Conservation (phyloP, 2,329 filamentous ascomycete genomes). For the Orbilia ellipsospora region DNA sequence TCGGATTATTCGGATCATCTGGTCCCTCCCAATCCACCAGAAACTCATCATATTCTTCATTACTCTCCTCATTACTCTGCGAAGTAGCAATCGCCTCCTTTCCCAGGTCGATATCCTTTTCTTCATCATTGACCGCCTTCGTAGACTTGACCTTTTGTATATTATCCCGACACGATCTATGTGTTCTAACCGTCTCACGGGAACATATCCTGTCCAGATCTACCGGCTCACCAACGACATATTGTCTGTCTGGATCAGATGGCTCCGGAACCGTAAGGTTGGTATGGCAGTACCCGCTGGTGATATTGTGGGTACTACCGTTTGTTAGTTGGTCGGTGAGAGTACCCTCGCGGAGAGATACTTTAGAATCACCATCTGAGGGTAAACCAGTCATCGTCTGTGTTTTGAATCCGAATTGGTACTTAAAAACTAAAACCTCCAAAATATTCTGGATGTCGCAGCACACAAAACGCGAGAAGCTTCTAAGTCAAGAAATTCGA, state of each 20-base stretch:
- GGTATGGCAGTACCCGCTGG: conserved; percentile 8
- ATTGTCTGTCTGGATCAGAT: conserved; percentile 31
- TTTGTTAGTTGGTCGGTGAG: conserved; percentile 19
- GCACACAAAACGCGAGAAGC: neutral
- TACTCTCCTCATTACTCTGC: conserved; percentile 17
- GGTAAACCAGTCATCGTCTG: conserved; percentile 23
- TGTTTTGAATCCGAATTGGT: conserved; percentile 20
- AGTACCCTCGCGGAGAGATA: conserved; percentile 23
- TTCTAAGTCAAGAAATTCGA: neutral
- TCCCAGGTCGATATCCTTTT: conserved; percentile 10
- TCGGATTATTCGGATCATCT: conserved; percentile 62
- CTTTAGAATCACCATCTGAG: conserved; percentile 29
- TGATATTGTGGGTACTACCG: conserved; percentile 5
- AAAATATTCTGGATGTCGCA: neutral
- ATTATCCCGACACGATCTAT: conserved; percentile 30
- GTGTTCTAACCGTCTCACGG: conserved; percentile 26
- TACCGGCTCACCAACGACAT: conserved; percentile 45
- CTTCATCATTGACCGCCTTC: conserved; percentile 7
- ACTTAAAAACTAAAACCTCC: too few relatives aligned
- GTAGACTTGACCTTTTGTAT: conserved; percentile 26
- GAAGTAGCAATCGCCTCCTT: neutral
- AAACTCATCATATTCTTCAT: conserved; percentile 41
- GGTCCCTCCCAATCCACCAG: conserved; percentile 58
- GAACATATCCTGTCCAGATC: conserved; percentile 46
- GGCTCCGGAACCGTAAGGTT: conserved; percentile 21